phyloP scores from a whole-genome alignment of 257 asterid genomes.

The Solanum etuberosum region DNA sequence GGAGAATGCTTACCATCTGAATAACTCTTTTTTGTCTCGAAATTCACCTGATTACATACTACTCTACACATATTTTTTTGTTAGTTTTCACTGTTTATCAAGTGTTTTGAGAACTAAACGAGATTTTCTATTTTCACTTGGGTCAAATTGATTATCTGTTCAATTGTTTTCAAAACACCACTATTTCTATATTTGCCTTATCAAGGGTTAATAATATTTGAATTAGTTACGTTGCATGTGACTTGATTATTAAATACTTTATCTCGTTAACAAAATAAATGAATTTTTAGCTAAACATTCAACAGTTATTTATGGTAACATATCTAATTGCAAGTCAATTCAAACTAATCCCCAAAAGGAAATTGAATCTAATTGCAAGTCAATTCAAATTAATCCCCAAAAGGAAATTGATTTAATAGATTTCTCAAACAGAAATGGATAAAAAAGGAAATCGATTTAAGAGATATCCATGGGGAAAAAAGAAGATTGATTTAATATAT shows the following conservation, averaged over 20 bases:
- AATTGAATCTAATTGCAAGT: not conserved
- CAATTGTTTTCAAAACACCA: not conserved
- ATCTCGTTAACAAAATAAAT: not conserved
- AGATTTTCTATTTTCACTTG: not conserved
- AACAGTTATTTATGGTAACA: not conserved
- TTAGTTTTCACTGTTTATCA: not conserved
- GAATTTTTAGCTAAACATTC: not conserved
- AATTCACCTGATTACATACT: not conserved
- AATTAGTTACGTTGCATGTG: not conserved
- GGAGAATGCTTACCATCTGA: not conserved
- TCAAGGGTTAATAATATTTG: not conserved
- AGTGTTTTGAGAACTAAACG: not conserved
- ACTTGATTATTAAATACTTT: not conserved
- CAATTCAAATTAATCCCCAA: not conserved
- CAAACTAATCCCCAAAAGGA: not conserved
- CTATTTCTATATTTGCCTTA: not conserved
- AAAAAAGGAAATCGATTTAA: not conserved
- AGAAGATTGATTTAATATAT: not conserved
- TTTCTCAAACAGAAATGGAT: too few relatives aligned
- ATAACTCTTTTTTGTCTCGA: not conserved
- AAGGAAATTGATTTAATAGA: not conserved
- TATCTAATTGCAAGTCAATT: not conserved
- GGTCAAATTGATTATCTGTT: not conserved
- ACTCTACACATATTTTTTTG: not conserved
- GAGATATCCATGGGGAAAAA: not conserved